Conservation (phyloP, 208 protist genomes). For the Acanthamoeba castellanii region DNA sequence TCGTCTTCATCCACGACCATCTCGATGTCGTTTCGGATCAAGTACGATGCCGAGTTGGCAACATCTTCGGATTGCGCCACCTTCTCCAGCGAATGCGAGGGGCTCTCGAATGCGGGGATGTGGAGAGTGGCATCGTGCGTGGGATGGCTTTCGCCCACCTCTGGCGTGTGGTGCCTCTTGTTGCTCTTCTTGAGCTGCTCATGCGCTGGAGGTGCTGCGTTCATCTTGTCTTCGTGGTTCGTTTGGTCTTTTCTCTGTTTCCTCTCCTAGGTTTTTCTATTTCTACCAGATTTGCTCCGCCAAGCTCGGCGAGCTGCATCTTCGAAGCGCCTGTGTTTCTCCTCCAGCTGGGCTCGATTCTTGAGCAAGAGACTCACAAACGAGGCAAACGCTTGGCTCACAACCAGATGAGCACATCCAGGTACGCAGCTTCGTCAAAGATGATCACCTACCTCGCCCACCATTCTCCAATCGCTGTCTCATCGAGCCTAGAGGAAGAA, state of each 20-base stretch:
- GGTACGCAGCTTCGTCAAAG: no score
- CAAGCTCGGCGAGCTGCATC: no score
- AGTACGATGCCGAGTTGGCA: background rate
- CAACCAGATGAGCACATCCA: background rate
- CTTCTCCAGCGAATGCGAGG: constrained; percentile 3
- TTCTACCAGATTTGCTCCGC: background rate
- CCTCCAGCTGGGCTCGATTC: no score
- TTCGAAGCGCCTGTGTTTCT: no score
- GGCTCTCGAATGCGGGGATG: background rate
- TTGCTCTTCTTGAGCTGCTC: background rate
- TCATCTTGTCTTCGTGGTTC: background rate
- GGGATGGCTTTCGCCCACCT: background rate
- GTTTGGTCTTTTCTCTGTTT: background rate
- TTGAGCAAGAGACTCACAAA: no score
- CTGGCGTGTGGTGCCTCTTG: constrained; percentile 26
- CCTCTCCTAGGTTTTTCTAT: background rate
- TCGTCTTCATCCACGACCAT: background rate
- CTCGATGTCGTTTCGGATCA: constrained; percentile 6
- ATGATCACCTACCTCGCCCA: no score
- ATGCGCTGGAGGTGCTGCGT: background rate
- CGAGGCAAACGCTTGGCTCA: no score
- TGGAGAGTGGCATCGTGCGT: background rate
- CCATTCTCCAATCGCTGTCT: no score
- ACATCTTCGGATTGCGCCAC: background rate
- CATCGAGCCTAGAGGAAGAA: no score